Conservation (phyloP, 345 rosid genomes). For the Melaleuca quinquenervia region DNA sequence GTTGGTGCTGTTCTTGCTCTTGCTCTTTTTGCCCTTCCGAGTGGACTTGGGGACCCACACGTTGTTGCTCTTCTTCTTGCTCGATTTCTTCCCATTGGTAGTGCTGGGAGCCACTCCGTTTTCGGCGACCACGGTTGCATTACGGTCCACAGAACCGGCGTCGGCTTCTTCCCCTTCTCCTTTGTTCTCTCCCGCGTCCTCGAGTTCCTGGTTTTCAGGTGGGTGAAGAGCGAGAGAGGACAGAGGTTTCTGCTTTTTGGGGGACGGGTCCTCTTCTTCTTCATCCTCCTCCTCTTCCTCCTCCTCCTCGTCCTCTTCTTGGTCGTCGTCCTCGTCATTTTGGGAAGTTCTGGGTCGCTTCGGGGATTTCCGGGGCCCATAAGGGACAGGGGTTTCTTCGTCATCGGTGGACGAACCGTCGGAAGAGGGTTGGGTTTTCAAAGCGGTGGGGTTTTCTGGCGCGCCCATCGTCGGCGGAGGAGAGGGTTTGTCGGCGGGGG, state of each 20-base stretch:
- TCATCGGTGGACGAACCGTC: constrained; percentile 48
- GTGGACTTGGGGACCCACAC: constrained; percentile 82
- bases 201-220: background rate
- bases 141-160: background rate
- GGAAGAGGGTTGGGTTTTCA: constrained; percentile 24
- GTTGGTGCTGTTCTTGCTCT: constrained; percentile 29
- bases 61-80: constrained; percentile 72
- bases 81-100: constrained; percentile 31
- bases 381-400: constrained; percentile 10
- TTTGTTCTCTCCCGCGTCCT: background rate
- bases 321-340: background rate
- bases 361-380: background rate
- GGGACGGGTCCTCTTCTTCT: background rate
- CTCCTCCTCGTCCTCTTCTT: constrained; percentile 37
- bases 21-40: constrained; percentile 77
- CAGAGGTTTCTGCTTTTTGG: background rate
- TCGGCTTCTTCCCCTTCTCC: background rate
- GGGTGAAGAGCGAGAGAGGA: background rate
- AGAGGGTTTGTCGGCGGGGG: background rate
- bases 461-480: background rate
- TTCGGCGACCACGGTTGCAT: background rate
- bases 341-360: constrained; percentile 29
- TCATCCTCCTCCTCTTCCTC: constrained; percentile 37
- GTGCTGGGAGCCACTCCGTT: background rate
- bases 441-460: background rate